Evolutionary conservation across 192 early-diverging fungal genomes (phyloP).

Genomic region (Chytriomyces sp.): DNA sequence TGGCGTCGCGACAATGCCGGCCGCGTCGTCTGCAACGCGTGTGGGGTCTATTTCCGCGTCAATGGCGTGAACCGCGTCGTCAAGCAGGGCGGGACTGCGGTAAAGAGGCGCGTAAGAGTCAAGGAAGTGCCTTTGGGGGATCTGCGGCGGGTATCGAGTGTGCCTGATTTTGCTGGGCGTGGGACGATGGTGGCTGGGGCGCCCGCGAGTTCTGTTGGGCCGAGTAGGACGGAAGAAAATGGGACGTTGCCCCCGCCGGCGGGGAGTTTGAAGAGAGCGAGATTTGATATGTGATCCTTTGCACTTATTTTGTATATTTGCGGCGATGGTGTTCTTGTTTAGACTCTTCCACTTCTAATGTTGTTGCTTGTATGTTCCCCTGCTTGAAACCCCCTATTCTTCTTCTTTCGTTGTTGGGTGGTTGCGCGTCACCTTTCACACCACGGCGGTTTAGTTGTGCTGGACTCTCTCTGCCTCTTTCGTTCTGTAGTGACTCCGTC

Average conservation of each 20-base stretch:
- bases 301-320: too few species aligned
- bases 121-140: not conserved
- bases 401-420: too few species aligned
- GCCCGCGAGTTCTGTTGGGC: not conserved
- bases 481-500: too few species aligned
- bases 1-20: constrained; percentile 48
- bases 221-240: not conserved
- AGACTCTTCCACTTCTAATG: too few species aligned
- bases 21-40: constrained; percentile 81
- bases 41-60: constrained; percentile 81
- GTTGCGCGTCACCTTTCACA: too few species aligned
- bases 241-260: not conserved
- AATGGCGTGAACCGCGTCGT: constrained; percentile 70
- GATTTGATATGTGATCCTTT: constrained; percentile 22
- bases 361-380: too few species aligned
- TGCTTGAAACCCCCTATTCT: too few species aligned
- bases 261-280: constrained; percentile 13
- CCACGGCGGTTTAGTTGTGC: too few species aligned
- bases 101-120: constrained; percentile 5
- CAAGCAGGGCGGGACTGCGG: constrained; percentile 58
- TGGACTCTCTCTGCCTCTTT: too few species aligned
- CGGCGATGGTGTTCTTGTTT: too few species aligned
- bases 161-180: not conserved
- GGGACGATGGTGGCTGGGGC: not conserved
- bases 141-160: constrained; percentile 6